Evolutionary conservation across 2,329 filamentous ascomycete genomes (phyloP), one percentile per base, ranked within the genome.

Genomic region (Ophiostoma perfectum): DNA sequence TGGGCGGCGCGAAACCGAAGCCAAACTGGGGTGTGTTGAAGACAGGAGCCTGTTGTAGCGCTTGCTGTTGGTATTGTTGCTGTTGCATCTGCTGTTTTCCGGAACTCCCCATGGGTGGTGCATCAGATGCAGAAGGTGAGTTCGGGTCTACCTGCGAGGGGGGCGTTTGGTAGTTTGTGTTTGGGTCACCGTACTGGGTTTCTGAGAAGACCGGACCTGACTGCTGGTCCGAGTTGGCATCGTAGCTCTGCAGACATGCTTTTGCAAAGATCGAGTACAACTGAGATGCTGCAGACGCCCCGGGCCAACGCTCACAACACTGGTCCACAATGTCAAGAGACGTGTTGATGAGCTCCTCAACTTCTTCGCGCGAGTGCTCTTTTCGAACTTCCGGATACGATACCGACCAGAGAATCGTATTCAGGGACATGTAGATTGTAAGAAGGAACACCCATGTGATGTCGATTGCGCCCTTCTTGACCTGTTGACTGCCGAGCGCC

Each of bases 361-460:
- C 89, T 71, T 95, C 89, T 62, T 92, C 88, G 27, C 88, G 86
- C 4, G 84, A 77, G 75, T 97, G 90, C 18, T 86, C 81, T 67
- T 86, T 84, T 63, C 95, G 89, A 38, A 98, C 88, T 72, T 94
- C 90, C 3, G 89, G 84, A 75, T 96, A 97, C 0, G 93, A 96
- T 7, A 96, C 84, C 1, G 91, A 88, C 95, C 95, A 99, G 0
- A 99, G 84, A 65, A 97, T 85, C 5, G 92, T 93, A 75, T 97
- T 97, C 69, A 98, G 84, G 4, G 91, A 88, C 87, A 96, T 95
- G 80, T 96, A 97, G 55, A 98, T 84, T 27, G 90, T 88, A 69
- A 97, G 85, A 0, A 96, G 87, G 75, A 97, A 97, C 60, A 97
- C 89, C 94, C 94, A 98, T 0, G 93, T 97, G 70, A 97, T 83